Percentiles rank a stretch among this genome's conserved stretches.
Evolutionary conservation across 352 stramenopile genomes (phyloP).

Genomic region (Phytophthora parvispora): DNA sequence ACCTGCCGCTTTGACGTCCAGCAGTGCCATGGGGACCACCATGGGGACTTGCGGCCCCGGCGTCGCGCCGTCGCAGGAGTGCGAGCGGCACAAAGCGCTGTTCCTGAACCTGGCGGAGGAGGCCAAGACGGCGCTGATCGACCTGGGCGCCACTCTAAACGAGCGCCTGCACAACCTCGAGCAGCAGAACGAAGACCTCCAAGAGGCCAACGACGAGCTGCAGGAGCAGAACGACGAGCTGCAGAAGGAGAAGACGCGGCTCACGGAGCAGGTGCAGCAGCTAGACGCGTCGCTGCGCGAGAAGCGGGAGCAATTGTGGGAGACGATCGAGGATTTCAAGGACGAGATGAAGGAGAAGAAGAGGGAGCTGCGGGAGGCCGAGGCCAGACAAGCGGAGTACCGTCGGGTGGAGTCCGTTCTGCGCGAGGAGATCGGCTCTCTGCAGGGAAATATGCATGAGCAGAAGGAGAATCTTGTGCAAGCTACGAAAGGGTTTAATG

Average conservation of each 20-base stretch:
- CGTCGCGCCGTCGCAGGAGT: neutral
- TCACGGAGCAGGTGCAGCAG: neutral
- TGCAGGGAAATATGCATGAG: neutral
- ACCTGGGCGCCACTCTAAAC: neutral
- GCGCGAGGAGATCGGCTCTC: neutral
- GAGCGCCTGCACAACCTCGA: slow-evolving; percentile 11
- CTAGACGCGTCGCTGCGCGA: slow-evolving; percentile 6
- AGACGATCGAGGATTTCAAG: slow-evolving; percentile 5
- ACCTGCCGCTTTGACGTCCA: neutral
- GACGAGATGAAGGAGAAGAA: slow-evolving; percentile 9
- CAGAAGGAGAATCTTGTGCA: neutral
- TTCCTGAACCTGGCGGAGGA: slow-evolving; percentile 6
- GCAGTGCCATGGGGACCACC: neutral
- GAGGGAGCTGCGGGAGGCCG: slow-evolving; percentile 10
- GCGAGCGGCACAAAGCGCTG: slow-evolving; percentile 3
- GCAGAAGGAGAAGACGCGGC: slow-evolving; percentile 3
- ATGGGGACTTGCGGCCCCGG: neutral
- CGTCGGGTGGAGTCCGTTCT: slow-evolving; percentile 1
- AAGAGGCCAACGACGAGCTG: slow-evolving; percentile 1
- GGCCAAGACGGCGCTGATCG: neutral
- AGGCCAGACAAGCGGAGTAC: slow-evolving; percentile 1
- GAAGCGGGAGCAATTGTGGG: slow-evolving; percentile 20
- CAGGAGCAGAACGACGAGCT: neutral
- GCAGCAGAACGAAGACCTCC: slow-evolving; percentile 6
- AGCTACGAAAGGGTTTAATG: neutral